Evolutionary conservation across 73 alveolate species (phyloP), one percentile per base, ranked within the genome.

Genomic region (Paramecium primaurelia): DNA sequence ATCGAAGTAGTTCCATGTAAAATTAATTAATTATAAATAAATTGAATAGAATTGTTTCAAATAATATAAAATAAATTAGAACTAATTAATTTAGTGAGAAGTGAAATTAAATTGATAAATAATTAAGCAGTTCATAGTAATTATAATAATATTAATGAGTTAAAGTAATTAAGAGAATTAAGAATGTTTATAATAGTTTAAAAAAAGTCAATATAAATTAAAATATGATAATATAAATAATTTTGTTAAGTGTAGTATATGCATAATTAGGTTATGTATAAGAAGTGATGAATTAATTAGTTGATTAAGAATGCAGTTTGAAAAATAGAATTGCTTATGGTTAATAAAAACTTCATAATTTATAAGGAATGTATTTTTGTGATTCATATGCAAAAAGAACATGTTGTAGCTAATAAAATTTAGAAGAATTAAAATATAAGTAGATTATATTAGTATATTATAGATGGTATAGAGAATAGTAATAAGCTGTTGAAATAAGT

Each of bases 401-500:
- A 18, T 80, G 91, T 80, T 80, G 91, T 18, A 26, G 49, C 20
- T 14, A 80, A 80, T 6, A 80, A 47, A 80, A 80, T 80, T 22
- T 80, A 10, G 58, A 80, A 22, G 91, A 80, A 4, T 20, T 80
- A 10, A 80, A 80, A 49, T 18, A n/a, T 12, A 80, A 80, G 91
- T 49, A 45, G 7, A 14, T 14, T 73, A 36, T 36, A 0, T 12
- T 16, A 30, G 32, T 54, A 54, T 73, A 5, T 36, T 11, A 8
- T 22, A 73, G 87, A 36, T 73, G 87, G 87, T 80, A 40, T 16
- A 80, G 91, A 47, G 91, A 80, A 14, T 80, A 80, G 18, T 18
- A 34, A 44, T 32, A 26, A 26, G 25, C 45, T 4, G 47, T 32
- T 10, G 71, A 42, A 25, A 6, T 80, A 0, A 26, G 38, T 1